These are phyloP conservation scores for Calocybe gangraenosa DNA, from an alignment of 768 basidiomycete genomes.

Conservation along the genomic window DNA sequence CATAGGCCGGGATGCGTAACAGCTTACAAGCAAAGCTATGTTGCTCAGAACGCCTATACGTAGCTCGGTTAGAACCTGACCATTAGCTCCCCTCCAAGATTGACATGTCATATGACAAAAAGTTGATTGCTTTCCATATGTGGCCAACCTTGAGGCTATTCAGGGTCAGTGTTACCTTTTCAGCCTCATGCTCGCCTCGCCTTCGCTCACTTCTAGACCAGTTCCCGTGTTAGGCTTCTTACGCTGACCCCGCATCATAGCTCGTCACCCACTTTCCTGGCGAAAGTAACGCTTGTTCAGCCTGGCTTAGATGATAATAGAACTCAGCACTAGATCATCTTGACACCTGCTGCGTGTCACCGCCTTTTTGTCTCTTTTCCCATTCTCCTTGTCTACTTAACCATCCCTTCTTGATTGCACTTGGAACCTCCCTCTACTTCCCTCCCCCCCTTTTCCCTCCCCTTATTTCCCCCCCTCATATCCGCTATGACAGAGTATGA, in stretches of 20 bases:
- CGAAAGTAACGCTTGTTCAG: constrained; percentile 7
- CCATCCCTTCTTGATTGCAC: neutral
- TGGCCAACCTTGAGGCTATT: neutral
- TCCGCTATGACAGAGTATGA: constrained; percentile 55
- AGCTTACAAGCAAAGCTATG: no score
- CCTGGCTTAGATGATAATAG: constrained; percentile 11
- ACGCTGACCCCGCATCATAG: constrained; percentile 1
- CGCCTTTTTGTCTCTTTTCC: neutral
- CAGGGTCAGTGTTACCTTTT: constrained; percentile 9
- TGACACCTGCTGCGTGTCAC: constrained; percentile 4
- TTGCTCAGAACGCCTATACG: no score
- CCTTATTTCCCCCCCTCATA: neutral
- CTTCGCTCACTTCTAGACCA: constrained; percentile 1
- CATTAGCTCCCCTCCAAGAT: neutral
- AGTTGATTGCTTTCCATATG: constrained; percentile 2
- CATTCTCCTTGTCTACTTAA: neutral
- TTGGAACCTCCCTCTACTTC: neutral
- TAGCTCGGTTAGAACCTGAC: neutral
- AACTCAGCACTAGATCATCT: constrained; percentile 4
- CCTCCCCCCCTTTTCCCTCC: constrained; percentile 1
- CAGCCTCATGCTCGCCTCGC: constrained; percentile 11
- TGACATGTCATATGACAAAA: constrained; percentile 4
- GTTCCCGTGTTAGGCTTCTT: constrained; percentile 1
- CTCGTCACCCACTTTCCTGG: constrained; percentile 10
- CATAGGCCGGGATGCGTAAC: no score